Percentiles rank a stretch among this genome's conserved stretches.
These are phyloP conservation scores for Solidago caesia DNA, from an alignment of 129 eudicot genomes.

Conservation along the genomic window DNA sequence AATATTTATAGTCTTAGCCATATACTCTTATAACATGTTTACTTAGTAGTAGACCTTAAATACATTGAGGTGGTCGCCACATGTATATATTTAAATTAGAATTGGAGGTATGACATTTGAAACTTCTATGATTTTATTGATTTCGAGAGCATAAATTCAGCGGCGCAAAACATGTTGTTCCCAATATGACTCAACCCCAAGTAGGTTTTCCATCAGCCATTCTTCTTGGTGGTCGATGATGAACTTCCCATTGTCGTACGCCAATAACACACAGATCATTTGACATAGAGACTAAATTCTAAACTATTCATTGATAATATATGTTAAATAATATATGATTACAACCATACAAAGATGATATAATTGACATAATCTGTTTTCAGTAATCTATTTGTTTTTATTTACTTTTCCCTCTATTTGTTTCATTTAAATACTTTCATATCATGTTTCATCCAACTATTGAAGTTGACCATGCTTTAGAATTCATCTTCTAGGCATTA, in stretches of 20 bases:
- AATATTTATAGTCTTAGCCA: not conserved
- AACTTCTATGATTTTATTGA: not conserved
- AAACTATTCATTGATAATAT: not conserved
- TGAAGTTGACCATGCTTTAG: too few relatives aligned
- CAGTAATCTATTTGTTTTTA: too few relatives aligned
- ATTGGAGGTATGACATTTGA: not conserved
- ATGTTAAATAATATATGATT: not conserved
- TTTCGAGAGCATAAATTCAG: conserved; percentile 58
- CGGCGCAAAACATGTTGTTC: conserved; percentile 69
- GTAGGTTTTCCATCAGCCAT: conserved; percentile 76
- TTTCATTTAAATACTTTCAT: too few relatives aligned
- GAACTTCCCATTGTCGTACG: conserved; percentile 58
- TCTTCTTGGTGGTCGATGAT: conserved; percentile 34
- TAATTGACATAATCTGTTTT: too few relatives aligned
- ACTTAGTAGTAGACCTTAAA: not conserved
- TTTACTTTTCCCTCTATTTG: too few relatives aligned
- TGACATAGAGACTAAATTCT: not conserved
- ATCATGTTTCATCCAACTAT: too few relatives aligned
- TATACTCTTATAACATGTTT: not conserved
- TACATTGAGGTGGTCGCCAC: not conserved
- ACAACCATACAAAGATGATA: too few relatives aligned
- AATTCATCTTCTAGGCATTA: too few relatives aligned
- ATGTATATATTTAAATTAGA: not conserved
- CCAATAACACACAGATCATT: conserved; percentile 12
- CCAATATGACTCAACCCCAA: conserved; percentile 84